These are phyloP conservation scores for Scenedesmus sp. DNA, from an alignment of 163 green algal genomes.

Conservation along the genomic window DNA sequence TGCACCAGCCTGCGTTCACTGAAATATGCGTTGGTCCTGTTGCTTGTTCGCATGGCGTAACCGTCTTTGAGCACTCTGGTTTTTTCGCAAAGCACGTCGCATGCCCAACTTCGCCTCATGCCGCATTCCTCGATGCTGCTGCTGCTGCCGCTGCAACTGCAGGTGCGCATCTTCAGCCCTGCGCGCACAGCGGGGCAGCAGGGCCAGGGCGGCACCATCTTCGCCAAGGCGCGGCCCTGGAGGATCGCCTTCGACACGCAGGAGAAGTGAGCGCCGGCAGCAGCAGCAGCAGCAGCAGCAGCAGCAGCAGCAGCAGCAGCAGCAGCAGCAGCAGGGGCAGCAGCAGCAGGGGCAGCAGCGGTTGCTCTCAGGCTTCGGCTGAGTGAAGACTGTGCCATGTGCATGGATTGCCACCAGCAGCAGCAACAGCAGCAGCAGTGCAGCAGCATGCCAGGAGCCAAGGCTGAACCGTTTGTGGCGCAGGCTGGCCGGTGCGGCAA, in stretches of 20 bases:
- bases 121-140: background rate
- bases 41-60: no score
- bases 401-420: background rate
- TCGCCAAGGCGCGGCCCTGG: constrained; percentile 62
- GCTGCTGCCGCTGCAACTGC: constrained; percentile 1
- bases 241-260: constrained; percentile 76
- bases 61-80: no score
- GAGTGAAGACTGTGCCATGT: no score
- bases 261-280: constrained; percentile 66
- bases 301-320: background rate
- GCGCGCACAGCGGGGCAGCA: constrained; percentile 72
- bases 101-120: no score
- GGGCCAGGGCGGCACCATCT: constrained; percentile 65
- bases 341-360: background rate
- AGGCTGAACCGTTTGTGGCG: background rate
- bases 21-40: no score
- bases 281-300: background rate
- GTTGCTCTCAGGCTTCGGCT: no score
- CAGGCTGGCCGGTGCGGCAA: no score
- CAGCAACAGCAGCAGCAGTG: background rate
- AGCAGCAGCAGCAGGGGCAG: background rate
- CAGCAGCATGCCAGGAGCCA: background rate
- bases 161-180: constrained; percentile 74
- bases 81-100: no score
- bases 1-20: no score